Percentiles rank a stretch among this genome's conserved stretches.
Conservation (phyloP, 306 rosid genomes). For the Albizia julibrissin region DNA sequence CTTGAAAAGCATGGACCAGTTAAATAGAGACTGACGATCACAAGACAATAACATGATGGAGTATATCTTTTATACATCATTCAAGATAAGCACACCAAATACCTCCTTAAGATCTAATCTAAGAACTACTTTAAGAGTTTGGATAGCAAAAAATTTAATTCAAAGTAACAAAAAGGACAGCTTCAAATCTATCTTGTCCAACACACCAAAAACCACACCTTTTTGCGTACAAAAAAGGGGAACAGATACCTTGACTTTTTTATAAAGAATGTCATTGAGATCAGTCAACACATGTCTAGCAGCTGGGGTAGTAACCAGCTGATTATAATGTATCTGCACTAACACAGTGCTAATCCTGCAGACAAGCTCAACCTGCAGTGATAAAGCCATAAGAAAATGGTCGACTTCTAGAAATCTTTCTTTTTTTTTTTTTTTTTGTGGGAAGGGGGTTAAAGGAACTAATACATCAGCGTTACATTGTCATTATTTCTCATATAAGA, state of each 20-base stretch:
- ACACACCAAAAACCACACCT: neutral
- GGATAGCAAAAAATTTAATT: neutral
- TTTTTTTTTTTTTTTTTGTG: too few relatives aligned
- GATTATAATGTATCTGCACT: conserved; percentile 76
- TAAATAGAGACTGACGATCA: neutral
- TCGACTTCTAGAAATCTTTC: neutral
- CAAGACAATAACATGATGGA: neutral
- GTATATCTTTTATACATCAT: neutral
- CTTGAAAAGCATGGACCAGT: neutral
- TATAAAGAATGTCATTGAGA: conserved; percentile 66
- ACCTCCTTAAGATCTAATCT: neutral
- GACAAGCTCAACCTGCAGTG: conserved; percentile 85
- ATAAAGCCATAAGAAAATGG: conserved; percentile 11
- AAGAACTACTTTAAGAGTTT: too few relatives aligned
- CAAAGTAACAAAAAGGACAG: neutral
- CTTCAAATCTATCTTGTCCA: conserved; percentile 13
- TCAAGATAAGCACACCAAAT: neutral
- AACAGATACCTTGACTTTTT: conserved; percentile 71
- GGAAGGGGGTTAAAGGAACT: neutral
- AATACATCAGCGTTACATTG: neutral
- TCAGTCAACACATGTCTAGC: conserved; percentile 71
- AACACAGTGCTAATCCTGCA: conserved; percentile 74
- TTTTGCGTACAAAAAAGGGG: neutral
- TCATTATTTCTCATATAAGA: neutral
- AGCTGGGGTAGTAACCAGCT: conserved; percentile 73